Base-by-base conservation (phyloP, 148 eudicot genomes). In the Rheum nobile region DNA sequence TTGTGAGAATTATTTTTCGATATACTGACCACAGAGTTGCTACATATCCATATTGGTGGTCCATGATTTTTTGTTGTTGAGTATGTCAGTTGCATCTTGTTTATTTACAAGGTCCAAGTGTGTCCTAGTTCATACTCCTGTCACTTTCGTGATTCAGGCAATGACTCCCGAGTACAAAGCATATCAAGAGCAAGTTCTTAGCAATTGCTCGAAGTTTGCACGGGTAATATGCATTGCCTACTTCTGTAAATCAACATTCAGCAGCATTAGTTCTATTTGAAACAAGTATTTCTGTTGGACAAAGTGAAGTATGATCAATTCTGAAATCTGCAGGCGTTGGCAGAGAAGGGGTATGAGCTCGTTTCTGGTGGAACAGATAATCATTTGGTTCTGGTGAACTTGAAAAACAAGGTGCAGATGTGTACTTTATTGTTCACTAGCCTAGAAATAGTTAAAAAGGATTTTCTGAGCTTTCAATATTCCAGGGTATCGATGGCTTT, bases 331-430 rank as follows among this genome's bases (percentile, higher is more conserved):
- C 88, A 95, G 99, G 83, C 96, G 72, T 83, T 95, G 76, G 31
- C 32, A 39, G 79, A 76, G 77, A 72, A 82, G 43, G 97, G 98
- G 67, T 94, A 91, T 76, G 98, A 94, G 35, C 98, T 94, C 71
- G 98, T 95, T 84, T 95, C 99, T 74, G 99, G 99, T 38, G 99
- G 99, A 80, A 95, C 99, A 8, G 99, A 95, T 21, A 95, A 95
- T 78, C 99, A 95, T 81, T 82, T 95, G 55, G 99, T 95, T 63
- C 79, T 95, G 43, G 99, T 95, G 80, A 95, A 95, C 79, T 74
- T 95, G 86, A 95, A 95, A 82, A 83, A 59, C 79, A 92, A 90
- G 97, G 99, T 95, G 84, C 82, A 75, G 35, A 72, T 81, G 57
- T 75, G 16, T 67, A 32, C 50, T 72, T 73, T 57, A 22, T 67